Base-by-base conservation (phyloP, 768 basidiomycete genomes). In the Hericium alpestre region DNA sequence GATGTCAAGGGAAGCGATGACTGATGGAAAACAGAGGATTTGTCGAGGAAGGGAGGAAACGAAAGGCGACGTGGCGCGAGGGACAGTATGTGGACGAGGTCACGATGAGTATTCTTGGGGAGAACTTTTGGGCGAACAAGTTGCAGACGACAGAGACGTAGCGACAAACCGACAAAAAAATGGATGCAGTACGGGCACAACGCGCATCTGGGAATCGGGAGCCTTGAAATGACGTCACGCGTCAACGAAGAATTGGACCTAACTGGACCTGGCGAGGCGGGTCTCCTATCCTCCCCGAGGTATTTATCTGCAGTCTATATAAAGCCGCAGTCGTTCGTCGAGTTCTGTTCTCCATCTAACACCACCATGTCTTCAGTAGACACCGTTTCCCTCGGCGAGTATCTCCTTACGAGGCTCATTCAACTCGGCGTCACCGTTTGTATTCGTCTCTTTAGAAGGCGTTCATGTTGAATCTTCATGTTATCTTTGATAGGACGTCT, bases 391-490 rank as follows among this genome's bases (percentile, higher is more conserved):
- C 65, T 88, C 46, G 78, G 80, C 4, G 68, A 79, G 38, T 88
- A 88, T 61, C 74, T 88, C 49, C 73, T 88, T 27, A 68, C 79
- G 20, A 74, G 86, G 54, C 71, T 87, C 40, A 78, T 75, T 1
- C 84, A 89, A 63, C 74, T 89, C 32, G 79, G 77, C 18, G 83
- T 87, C 55, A 79, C 74, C 57, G 86, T 83, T 67, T 20, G 75
- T 58, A 18, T 40, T 23, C 1, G 12, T 38, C 5, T 12, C 16
- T 10, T 41, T 40, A 25, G 25, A 10, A 53, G 32, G 8, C 16
- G 16, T 27, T 50, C 10, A 4, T 48, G 3, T 47, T 22, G 6
- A 37, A 40, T 25, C 54, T 55, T 39, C 47, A 54, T 55, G 50
- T 43, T 15, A 9, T 50, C 41, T 58, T 10, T 58, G 66, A 48